A percentile compares a stretch with the other conserved stretches of the same genome.
These are phyloP conservation scores for Orbilia brochopaga DNA, from an alignment of 2,329 filamentous ascomycete genomes.

Conservation along the genomic window DNA sequence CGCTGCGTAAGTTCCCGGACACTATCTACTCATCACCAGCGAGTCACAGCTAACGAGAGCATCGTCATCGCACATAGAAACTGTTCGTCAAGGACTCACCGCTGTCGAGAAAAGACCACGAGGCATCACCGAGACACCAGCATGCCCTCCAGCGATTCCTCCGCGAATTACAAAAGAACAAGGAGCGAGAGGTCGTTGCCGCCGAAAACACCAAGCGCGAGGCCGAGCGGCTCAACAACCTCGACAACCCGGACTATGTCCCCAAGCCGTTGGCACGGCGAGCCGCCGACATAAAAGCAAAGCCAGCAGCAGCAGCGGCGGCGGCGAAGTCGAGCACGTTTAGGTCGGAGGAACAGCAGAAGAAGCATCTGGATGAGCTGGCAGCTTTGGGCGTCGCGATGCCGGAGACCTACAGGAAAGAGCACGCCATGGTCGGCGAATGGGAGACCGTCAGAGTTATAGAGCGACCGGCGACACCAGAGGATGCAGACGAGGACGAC, in stretches of 20 bases:
- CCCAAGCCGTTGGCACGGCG: slow-evolving; percentile 56
- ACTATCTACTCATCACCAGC: slow-evolving; percentile 1
- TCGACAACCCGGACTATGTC: slow-evolving; percentile 54
- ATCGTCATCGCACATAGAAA: slow-evolving; percentile 57
- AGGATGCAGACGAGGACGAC: slow-evolving; percentile 60
- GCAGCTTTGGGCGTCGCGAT: slow-evolving; percentile 85
- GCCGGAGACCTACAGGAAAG: slow-evolving; percentile 75
- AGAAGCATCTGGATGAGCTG: slow-evolving; percentile 82
- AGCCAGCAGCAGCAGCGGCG: no score
- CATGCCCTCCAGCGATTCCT: slow-evolving; percentile 85
- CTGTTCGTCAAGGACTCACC: slow-evolving; percentile 89
- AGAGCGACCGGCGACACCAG: slow-evolving; percentile 59
- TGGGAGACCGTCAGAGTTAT: slow-evolving; percentile 76
- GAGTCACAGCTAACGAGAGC: slow-evolving; percentile 18
- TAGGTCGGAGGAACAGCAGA: slow-evolving; percentile 65
- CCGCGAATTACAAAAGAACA: slow-evolving; percentile 81
- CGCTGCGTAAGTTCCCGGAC: slow-evolving; percentile 68
- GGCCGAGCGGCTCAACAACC: slow-evolving; percentile 80
- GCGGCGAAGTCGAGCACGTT: slow-evolving; percentile 19
- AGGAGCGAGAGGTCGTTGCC: slow-evolving; percentile 80
- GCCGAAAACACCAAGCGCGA: slow-evolving; percentile 83
- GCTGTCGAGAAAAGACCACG: slow-evolving; percentile 86
- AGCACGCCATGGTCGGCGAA: slow-evolving; percentile 86
- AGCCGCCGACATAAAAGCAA: slow-evolving; percentile 63
- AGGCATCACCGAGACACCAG: slow-evolving; percentile 84